These are phyloP conservation scores for Triticum timopheevii DNA, from an alignment of 176 grass and related monocot genomes.

Conservation along the genomic window DNA sequence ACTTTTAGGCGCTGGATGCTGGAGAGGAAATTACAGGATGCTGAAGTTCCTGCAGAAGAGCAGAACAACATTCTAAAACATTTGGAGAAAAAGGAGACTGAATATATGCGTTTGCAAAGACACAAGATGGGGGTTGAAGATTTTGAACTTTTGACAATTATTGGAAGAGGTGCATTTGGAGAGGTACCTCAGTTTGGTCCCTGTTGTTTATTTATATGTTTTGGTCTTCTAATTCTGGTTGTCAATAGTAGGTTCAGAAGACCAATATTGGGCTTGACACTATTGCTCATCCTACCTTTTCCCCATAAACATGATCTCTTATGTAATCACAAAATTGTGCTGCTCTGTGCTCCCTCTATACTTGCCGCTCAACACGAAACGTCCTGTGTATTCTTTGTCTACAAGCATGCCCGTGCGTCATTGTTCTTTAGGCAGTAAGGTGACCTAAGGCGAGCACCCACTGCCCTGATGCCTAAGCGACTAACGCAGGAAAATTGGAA, in stretches of 20 bases:
- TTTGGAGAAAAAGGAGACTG: slow-evolving; percentile 97
- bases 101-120: slow-evolving; percentile 97
- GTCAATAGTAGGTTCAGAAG: neutral
- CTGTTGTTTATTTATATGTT: neutral
- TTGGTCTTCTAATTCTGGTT: slow-evolving; percentile 6
- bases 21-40: slow-evolving; percentile 92
- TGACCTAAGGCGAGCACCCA: no score
- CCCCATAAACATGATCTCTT: slow-evolving; percentile 11
- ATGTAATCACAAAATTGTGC: slow-evolving; percentile 8
- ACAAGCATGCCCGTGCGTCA: neutral
- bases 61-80: slow-evolving; percentile 90
- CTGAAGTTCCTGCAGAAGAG: slow-evolving; percentile 96
- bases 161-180: slow-evolving; percentile 97
- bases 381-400: neutral
- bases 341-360: slow-evolving; percentile 17
- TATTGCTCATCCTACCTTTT: slow-evolving; percentile 12
- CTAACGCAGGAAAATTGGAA: no score
- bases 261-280: neutral
- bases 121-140: slow-evolving; percentile 98
- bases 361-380: neutral
- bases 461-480: no score
- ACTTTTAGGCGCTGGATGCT: slow-evolving; percentile 81
- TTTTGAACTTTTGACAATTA: slow-evolving; percentile 99
- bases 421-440: no score
- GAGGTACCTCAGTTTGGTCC: slow-evolving; percentile 52